Base-by-base conservation (phyloP, 1,284 basidiomycete genomes). In the Spongiforma sp. region DNA sequence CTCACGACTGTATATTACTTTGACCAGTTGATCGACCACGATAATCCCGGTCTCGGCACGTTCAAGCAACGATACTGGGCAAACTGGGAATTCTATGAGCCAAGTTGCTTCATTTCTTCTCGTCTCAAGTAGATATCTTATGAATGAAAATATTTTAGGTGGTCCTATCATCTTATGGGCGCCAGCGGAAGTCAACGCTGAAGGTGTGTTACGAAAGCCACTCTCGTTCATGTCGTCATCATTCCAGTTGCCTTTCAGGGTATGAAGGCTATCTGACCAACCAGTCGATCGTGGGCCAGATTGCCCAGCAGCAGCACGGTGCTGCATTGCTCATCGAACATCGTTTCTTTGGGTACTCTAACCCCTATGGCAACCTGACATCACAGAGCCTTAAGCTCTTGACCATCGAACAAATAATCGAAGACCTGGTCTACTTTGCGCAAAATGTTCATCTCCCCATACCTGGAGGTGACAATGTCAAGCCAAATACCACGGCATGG, bases 31-130 rank as follows among this genome's bases (percentile, higher is more conserved):
- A 89, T 91, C 61, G 90, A 92, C 76, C 91, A 92, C 74, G 85
- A 79, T 63, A 83, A 90, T 62, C 87, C 89, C 8, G 79, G 79
- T 21, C 78, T 86, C 24, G 90, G 90, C 21, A 93, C 89, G 7
- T 93, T 93, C 76, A 81, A 87, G 73, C 91, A 93, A 74, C 83
- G 90, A 41, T 93, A 83, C 77, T 91, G 87, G 87, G 82, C 85
- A 67, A 85, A 85, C 48, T 87, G 80, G 73, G 85, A 89, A 72
- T 88, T 81, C 70, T 91, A 89, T 69, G 80, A 87, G 70, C 65
- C 76, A 53, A 88, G 87, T 86, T 64, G 37, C 62, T 65, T n/a
- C 57, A 15, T 11, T 36, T 24, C 50, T 63, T 46, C 58, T 33
- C 60, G 56, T 32, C 41, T 60, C n/a, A n/a, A n/a, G n/a, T 28